Conservation (phyloP, 306 rosid species). For the Comarum palustre region DNA sequence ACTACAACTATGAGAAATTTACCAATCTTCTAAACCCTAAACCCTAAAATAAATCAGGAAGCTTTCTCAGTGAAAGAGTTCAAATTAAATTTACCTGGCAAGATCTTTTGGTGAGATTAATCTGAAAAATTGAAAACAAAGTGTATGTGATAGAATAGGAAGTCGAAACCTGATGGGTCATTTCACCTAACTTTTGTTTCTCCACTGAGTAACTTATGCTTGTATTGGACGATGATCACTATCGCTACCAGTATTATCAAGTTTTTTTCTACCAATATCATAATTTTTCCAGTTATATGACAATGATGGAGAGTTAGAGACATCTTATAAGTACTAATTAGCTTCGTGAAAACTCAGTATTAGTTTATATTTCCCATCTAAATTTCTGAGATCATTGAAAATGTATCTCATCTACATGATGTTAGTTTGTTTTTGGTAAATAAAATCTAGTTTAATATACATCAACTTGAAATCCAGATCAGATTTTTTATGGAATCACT, state of each 20-base stretch:
- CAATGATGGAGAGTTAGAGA: not conserved
- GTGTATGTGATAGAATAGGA: not conserved
- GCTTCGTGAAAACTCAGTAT: not conserved
- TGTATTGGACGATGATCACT: slow-evolving; percentile 1
- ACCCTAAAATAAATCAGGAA: not conserved
- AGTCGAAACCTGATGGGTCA: slow-evolving; percentile 1
- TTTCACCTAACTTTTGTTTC: slow-evolving; percentile 21
- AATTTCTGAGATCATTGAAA: not conserved
- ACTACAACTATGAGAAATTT: too few species aligned
- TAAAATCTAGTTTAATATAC: not conserved
- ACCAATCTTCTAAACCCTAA: too few species aligned
- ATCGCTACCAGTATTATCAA: not conserved
- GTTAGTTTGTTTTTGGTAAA: not conserved
- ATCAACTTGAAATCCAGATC: not conserved
- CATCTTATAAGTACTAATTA: not conserved
- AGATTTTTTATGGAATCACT: not conserved
- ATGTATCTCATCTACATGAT: not conserved
- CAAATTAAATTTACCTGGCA: not conserved
- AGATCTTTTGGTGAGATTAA: not conserved
- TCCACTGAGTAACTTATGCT: slow-evolving; percentile 7
- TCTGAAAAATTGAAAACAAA: not conserved
- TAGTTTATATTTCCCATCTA: not conserved
- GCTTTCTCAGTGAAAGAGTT: not conserved
- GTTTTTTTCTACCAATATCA: too few species aligned
- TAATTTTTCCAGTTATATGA: not conserved